phyloP scores from a whole-genome alignment of 1,139 yeast genomes.

The Candida buenavistaensis region DNA sequence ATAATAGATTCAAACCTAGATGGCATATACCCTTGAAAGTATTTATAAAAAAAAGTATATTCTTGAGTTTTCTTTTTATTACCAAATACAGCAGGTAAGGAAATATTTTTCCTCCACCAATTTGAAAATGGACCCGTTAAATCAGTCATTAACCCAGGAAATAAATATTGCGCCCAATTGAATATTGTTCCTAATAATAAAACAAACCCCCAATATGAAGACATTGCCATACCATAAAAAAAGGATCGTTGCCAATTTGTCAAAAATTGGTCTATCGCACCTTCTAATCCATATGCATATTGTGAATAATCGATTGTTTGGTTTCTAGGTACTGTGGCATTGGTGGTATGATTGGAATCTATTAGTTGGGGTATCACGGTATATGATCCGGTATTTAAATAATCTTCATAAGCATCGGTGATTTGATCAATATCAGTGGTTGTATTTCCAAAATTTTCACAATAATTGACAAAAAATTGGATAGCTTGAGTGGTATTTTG shows the following conservation, averaged over 20 bases:
- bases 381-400: conserved; percentile 18
- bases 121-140: conserved; percentile 30
- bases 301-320: conserved; percentile 2
- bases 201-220: conserved; percentile 50
- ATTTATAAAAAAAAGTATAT: conserved; percentile 15
- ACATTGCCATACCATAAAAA: conserved; percentile 6
- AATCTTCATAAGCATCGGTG: conserved; percentile 18
- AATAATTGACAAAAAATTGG: conserved; percentile 11
- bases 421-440: conserved; percentile 18
- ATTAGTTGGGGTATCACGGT: conserved; percentile 18
- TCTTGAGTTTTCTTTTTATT: conserved; percentile 15
- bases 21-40: conserved; percentile 26
- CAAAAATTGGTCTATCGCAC: conserved; percentile 21
- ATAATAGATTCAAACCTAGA: conserved; percentile 24
- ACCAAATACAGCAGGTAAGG: conserved; percentile 42
- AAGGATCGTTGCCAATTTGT: conserved; percentile 25
- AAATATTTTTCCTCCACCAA: conserved; percentile 33
- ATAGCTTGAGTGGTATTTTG: conserved; percentile 8
- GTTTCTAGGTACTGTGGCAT: conserved; percentile 1
- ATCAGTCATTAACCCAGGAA: conserved; percentile 22
- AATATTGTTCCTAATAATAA: conserved; percentile 38
- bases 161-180: conserved; percentile 37
- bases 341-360: not conserved
- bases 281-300: conserved; percentile 8
- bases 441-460: conserved; percentile 14